These are phyloP conservation scores for Fusarium sp. DNA, from an alignment of 2,329 filamentous ascomycete species.

Conservation along the genomic window DNA sequence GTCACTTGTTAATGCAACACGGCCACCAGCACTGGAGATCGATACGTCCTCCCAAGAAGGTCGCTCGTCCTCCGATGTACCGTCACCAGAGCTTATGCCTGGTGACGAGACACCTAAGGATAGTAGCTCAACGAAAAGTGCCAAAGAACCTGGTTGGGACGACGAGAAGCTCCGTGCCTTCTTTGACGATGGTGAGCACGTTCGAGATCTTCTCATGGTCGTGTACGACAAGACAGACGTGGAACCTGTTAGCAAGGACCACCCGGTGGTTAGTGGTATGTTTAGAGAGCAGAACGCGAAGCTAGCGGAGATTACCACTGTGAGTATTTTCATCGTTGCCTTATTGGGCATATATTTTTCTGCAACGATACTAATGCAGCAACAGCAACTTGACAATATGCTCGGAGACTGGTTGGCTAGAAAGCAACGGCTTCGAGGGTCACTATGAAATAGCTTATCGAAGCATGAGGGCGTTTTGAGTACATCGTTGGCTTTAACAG, in stretches of 20 bases:
- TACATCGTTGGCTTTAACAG: conserved; percentile 10
- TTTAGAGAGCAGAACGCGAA: conserved; percentile 90
- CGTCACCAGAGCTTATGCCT: conserved; percentile 71
- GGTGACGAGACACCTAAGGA: conserved; percentile 55
- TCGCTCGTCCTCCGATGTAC: conserved; percentile 71
- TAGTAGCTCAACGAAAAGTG: conserved; percentile 52
- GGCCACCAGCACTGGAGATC: conserved; percentile 74
- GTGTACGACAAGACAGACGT: conserved; percentile 93
- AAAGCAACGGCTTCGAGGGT: conserved; percentile 71
- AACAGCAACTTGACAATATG: conserved; percentile 84
- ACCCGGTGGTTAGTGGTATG: conserved; percentile 82
- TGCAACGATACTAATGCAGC: conserved; percentile 28
- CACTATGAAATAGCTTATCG: conserved; percentile 50
- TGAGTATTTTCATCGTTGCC: conserved; percentile 53
- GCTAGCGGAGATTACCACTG: conserved; percentile 85
- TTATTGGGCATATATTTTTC: neutral
- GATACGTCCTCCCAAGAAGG: conserved; percentile 79
- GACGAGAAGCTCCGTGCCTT: conserved; percentile 88
- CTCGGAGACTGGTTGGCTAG: conserved; percentile 83
- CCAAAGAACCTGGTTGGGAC: conserved; percentile 75
- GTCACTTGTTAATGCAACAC: conserved; percentile 53
- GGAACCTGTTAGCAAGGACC: conserved; percentile 81
- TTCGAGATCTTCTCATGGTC: conserved; percentile 88
- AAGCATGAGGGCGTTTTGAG: neutral
- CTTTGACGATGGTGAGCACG: conserved; percentile 88